These are phyloP conservation scores for Entomortierella chlamydospora DNA, from an alignment of 192 early-diverging fungal genomes.

Conservation along the genomic window DNA sequence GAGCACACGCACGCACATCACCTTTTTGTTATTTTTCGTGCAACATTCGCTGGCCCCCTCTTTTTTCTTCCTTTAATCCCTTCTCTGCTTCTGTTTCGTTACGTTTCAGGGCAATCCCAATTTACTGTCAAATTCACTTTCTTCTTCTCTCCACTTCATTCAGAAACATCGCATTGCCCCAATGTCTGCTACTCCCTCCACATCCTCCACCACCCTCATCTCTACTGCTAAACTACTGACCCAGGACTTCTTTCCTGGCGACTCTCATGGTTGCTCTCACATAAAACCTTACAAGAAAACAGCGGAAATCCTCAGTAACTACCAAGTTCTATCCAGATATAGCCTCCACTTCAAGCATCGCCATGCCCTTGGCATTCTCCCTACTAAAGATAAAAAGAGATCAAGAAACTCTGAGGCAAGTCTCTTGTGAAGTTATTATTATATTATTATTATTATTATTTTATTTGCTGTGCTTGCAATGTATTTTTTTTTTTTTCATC, in stretches of 20 bases:
- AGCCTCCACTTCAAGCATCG: slow-evolving; percentile 48
- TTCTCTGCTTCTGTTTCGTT: background rate
- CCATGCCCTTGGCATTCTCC: slow-evolving; percentile 49
- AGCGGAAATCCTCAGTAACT: slow-evolving; percentile 46
- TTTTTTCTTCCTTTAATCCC: background rate
- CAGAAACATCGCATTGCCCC: background rate
- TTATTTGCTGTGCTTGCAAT: background rate
- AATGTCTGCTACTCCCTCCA: slow-evolving; percentile 6
- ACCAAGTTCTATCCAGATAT: slow-evolving; percentile 43
- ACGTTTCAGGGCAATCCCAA: too few relatives aligned
- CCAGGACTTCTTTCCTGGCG: slow-evolving; percentile 53
- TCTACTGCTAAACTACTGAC: slow-evolving; percentile 40
- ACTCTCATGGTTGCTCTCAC: slow-evolving; percentile 47
- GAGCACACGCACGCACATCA: background rate
- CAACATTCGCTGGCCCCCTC: background rate
- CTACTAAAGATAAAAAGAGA: slow-evolving; percentile 31
- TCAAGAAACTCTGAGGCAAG: slow-evolving; percentile 31
- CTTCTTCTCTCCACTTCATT: background rate
- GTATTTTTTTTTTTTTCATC: too few relatives aligned
- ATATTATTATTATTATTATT: background rate
- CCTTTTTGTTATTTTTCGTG: background rate
- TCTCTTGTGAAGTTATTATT: background rate
- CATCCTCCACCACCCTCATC: slow-evolving; percentile 23
- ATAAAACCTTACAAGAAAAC: slow-evolving; percentile 35
- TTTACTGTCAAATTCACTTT: too few relatives aligned